Percentiles rank a stretch among this genome's conserved stretches.
Conservation (phyloP, 2,329 filamentous ascomycete species). For the Botrytis elliptica region DNA sequence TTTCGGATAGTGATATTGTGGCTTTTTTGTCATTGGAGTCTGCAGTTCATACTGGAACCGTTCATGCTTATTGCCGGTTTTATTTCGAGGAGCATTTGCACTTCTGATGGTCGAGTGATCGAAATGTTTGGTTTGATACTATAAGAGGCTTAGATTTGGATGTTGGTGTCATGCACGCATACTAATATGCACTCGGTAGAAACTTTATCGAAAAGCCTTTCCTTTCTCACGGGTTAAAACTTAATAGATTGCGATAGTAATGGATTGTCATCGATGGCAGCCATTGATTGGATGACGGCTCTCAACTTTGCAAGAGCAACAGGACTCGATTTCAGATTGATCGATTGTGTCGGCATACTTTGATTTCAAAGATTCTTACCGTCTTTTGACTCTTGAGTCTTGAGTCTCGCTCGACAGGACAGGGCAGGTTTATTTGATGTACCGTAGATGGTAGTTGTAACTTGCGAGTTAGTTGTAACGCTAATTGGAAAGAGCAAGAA, state of each 20-base stretch:
- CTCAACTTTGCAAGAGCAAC: not conserved
- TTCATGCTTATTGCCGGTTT: constrained; percentile 4
- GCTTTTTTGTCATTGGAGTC: constrained; percentile 7
- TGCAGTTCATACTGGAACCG: constrained; percentile 1
- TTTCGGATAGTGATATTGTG: constrained; percentile 12
- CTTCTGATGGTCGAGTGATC: not conserved
- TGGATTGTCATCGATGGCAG: not conserved
- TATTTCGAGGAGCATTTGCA: not conserved
- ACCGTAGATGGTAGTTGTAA: not conserved
- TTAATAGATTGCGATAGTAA: not conserved
- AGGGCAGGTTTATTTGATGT: not conserved
- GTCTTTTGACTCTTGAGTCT: not conserved
- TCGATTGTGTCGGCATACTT: not conserved
- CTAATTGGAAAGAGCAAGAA: not conserved
- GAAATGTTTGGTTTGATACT: not conserved
- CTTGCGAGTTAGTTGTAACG: no score
- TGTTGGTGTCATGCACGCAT: not conserved
- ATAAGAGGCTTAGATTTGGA: not conserved
- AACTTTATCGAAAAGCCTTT: not conserved
- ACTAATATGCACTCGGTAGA: not conserved
- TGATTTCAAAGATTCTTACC: not conserved
- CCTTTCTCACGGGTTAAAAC: not conserved
- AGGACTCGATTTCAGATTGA: not conserved
- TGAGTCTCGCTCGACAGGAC: not conserved
- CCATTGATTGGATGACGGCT: not conserved